Evolutionary conservation across 2,329 filamentous ascomycete genomes (phyloP).

Genomic region (Neonectria punicea): DNA sequence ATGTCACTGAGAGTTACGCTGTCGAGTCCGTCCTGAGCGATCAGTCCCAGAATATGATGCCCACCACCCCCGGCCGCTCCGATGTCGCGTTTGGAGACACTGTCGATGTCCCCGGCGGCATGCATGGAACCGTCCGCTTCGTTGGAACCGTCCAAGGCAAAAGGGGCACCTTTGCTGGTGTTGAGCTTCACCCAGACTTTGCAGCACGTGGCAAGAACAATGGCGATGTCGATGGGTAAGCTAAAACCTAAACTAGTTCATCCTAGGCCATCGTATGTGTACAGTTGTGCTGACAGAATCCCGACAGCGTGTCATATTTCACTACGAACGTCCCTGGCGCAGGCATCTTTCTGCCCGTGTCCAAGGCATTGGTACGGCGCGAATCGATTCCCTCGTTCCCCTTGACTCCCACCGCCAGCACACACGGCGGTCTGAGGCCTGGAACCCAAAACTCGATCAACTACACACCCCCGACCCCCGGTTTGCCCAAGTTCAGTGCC

Average conservation of each 20-base stretch:
- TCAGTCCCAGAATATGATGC: constrained; percentile 57
- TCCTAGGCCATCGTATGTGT: not conserved
- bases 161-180: constrained; percentile 89
- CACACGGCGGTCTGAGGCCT: constrained; percentile 63
- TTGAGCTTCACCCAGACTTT: constrained; percentile 86
- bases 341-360: constrained; percentile 91
- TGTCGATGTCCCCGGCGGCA: constrained; percentile 92
- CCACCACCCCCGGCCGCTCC: constrained; percentile 64
- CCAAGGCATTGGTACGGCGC: constrained; percentile 79
- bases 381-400: constrained; percentile 68
- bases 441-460: constrained; percentile 68
- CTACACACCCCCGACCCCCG: constrained; percentile 72
- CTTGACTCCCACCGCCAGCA: constrained; percentile 75
- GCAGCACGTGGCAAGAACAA: constrained; percentile 91
- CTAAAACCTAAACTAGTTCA: not conserved
- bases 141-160: constrained; percentile 88
- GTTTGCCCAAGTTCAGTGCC: constrained; percentile 84
- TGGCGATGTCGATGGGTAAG: constrained; percentile 93
- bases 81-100: constrained; percentile 79
- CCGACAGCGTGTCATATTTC: constrained; percentile 77
- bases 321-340: constrained; percentile 79
- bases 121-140: constrained; percentile 91
- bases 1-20: constrained; percentile 73
- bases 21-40: constrained; percentile 62
- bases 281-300: constrained; percentile 11